Base-by-base conservation (phyloP, 2,329 filamentous ascomycete species). In the Byssochlamys sp. region DNA sequence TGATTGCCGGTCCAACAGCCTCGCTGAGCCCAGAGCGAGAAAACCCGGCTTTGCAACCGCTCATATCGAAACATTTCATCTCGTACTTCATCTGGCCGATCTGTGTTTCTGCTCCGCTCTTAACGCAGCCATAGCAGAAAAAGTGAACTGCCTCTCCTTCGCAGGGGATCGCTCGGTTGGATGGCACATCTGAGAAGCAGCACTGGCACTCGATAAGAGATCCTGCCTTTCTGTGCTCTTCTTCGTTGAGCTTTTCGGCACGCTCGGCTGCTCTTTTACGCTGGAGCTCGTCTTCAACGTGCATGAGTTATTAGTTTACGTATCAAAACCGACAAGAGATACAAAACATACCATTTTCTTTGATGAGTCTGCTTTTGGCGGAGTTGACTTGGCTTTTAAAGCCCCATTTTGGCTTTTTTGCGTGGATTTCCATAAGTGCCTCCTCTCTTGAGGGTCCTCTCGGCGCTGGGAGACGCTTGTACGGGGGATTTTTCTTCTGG, bases 61-160 rank as follows among this genome's bases (percentile, higher is more conserved):
- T 82, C 55, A 76, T 82, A 24, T 86, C 87, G 78, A 91, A 86
- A 71, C 90, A 95, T 2, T 72, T 69, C 24, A 94, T 77, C 52
- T 84, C 76, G 67, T 88, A 87, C 60, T 83, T 85, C n/a, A 81
- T 81, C 25, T 84, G 75, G 1, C 89, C 89, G 55, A 95, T 80
- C 61, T 86, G 80, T 5, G 76, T 81, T 65, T 89, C 84, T 3
- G 90, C 87, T 60, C 84, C 84, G 25, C 71, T 80, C 57, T 77
- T 82, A 4, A 85, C 80, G 67, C 90, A 95, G 1, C 74, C 72
- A 52, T 78, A 77, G 69, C 90, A 95, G 70, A 92, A 91, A 67
- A 81, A 82, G 63, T 91, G 88, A 1, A 73, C 62, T 0, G 68
- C 64, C 0, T 80, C 76, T 14, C 80, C 84, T 54, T 83, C 73